Percentiles rank a stretch among this genome's conserved stretches.
Conservation (phyloP, 352 stramenopile genomes). For the Globisporangium paddicum region DNA sequence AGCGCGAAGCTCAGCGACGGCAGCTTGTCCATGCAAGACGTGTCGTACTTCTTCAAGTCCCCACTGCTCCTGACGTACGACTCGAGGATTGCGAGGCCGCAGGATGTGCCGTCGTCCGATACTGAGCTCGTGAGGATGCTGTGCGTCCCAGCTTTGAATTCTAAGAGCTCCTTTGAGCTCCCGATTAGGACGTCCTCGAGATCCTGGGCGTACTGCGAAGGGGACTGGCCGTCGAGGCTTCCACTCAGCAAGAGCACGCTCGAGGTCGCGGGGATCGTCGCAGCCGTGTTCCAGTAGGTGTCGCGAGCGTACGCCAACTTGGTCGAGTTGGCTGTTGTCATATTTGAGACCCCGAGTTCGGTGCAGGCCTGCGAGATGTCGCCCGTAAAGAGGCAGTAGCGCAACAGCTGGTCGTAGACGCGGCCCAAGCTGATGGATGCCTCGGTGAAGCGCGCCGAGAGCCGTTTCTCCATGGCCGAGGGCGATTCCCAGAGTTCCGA, state of each 20-base stretch:
- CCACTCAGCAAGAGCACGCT: constrained; percentile 57
- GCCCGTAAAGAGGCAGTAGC: constrained; percentile 61
- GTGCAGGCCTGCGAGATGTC: constrained; percentile 32
- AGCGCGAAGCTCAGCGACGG: constrained; percentile 29
- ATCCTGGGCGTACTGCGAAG: constrained; percentile 34
- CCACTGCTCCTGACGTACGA: constrained; percentile 47
- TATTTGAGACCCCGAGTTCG: constrained; percentile 13
- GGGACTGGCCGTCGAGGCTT: constrained; percentile 36
- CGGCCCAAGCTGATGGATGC: constrained; percentile 38
- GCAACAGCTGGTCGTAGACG: constrained; percentile 36
- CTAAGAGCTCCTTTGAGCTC: constrained; percentile 41
- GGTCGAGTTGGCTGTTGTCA: constrained; percentile 2
- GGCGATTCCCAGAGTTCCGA: constrained; percentile 73
- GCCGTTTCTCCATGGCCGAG: constrained; percentile 30
- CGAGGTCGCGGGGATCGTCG: constrained; percentile 24
- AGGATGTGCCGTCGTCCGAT: constrained; percentile 33
- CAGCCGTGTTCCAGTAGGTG: constrained; percentile 22
- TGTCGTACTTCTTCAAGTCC: constrained; percentile 42
- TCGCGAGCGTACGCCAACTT: constrained; percentile 36
- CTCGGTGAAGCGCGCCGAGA: constrained; percentile 44
- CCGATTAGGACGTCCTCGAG: constrained; percentile 33
- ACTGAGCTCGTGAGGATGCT: constrained; percentile 32
- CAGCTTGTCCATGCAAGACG: constrained; percentile 42
- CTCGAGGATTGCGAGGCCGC: constrained; percentile 43
- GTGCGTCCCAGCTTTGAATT: constrained; percentile 32